phyloP scores from a whole-genome alignment of 306 rosid species.

The Astragalus membranaceus region DNA sequence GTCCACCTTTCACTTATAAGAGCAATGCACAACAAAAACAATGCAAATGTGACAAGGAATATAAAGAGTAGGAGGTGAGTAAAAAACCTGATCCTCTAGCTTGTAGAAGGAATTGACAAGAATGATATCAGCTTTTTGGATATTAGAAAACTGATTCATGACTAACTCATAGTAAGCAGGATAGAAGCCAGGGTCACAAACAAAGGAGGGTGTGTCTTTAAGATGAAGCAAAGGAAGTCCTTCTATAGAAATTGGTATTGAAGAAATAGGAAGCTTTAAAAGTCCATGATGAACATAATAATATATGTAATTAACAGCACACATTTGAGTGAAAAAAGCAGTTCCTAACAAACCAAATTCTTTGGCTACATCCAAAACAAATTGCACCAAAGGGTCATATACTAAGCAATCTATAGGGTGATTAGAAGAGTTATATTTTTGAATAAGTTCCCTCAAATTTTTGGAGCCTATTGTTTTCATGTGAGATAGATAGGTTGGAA shows the following conservation, averaged over 20 bases:
- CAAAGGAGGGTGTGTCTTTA: conserved; percentile 47
- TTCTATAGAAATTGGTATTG: conserved; percentile 21
- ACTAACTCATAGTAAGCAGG: conserved; percentile 48
- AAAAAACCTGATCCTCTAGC: conserved; percentile 51
- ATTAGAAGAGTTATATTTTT: conserved; percentile 16
- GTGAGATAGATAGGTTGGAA: conserved; percentile 30
- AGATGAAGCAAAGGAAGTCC: conserved; percentile 47
- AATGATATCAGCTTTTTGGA: conserved; percentile 39
- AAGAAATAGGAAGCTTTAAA: conserved; percentile 28
- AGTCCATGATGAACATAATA: conserved; percentile 34
- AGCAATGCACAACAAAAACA: background rate
- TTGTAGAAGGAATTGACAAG: conserved; percentile 57
- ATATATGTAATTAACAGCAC: conserved; percentile 39
- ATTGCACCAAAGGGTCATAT: conserved; percentile 42
- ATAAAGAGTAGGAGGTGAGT: background rate
- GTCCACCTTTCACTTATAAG: no score
- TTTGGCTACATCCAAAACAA: conserved; percentile 55
- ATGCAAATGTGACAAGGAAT: background rate
- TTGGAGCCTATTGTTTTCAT: conserved; percentile 37
- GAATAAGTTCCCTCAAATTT: conserved; percentile 37
- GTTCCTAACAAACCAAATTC: conserved; percentile 35
- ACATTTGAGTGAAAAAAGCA: conserved; percentile 52
- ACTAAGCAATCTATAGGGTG: conserved; percentile 39
- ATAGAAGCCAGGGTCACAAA: conserved; percentile 26
- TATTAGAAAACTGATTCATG: conserved; percentile 45